Evolutionary conservation across 2,329 filamentous ascomycete species (phyloP).

Genomic region (Colletotrichum viniferum): DNA sequence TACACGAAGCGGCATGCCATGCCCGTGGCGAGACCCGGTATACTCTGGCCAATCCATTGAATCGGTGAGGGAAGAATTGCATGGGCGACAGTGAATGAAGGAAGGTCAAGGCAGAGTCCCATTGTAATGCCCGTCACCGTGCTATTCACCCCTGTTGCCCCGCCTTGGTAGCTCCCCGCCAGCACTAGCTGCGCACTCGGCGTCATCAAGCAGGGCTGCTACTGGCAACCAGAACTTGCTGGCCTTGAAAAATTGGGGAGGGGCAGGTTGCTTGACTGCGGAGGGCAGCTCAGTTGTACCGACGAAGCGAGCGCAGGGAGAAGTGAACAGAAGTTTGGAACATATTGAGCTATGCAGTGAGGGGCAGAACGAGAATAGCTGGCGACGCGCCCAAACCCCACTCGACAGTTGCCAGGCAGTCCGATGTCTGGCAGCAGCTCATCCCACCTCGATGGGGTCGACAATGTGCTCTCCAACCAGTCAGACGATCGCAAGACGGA

Average conservation of each 20-base stretch:
- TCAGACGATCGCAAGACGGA: not conserved
- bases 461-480: not conserved
- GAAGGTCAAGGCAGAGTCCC: not conserved
- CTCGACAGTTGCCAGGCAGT: not conserved
- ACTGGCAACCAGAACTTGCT: not conserved
- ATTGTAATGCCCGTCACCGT: not conserved
- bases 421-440: not conserved
- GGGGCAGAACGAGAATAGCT: not conserved
- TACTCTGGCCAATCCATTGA: not conserved
- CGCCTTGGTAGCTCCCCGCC: constrained; percentile 2
- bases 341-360: not conserved
- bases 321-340: not conserved
- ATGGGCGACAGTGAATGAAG: not conserved
- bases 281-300: not conserved
- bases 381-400: not conserved
- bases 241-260: not conserved
- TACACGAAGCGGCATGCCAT: constrained; percentile 2
- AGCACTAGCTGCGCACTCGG: not conserved
- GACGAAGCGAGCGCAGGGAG: constrained; percentile 4
- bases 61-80: not conserved
- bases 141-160: constrained; percentile 7
- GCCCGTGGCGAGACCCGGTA: not conserved
- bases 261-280: not conserved
- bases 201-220: constrained; percentile 16
- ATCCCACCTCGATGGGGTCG: not conserved